phyloP scores from a whole-genome alignment of 2,329 filamentous ascomycete genomes.

The Aspergillus sp. region DNA sequence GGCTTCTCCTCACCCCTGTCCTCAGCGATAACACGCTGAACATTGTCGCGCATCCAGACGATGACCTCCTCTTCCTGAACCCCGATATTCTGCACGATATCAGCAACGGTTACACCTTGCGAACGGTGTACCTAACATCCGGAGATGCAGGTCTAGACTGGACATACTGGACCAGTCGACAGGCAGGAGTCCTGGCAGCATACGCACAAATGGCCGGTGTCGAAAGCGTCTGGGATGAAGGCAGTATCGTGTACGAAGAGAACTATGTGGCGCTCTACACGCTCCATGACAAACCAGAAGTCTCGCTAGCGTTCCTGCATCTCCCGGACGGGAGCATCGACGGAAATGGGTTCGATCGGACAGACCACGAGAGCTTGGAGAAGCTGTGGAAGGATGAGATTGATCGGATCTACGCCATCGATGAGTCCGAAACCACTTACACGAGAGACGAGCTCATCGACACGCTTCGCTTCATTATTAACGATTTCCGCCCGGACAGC shows the following conservation, averaged over 20 bases:
- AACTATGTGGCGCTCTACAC: slow-evolving; percentile 8
- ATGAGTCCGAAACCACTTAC: slow-evolving; percentile 4
- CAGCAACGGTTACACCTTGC: background rate
- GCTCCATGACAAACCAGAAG: background rate
- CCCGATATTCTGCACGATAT: slow-evolving; percentile 11
- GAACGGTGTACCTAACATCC: slow-evolving; percentile 12
- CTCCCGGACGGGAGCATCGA: slow-evolving; percentile 11
- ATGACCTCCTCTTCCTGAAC: slow-evolving; percentile 14
- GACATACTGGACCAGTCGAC: slow-evolving; percentile 7
- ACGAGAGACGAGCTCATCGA: slow-evolving; percentile 1
- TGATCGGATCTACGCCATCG: background rate
- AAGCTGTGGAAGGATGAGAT: slow-evolving; percentile 10
- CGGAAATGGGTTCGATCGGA: slow-evolving; percentile 8
- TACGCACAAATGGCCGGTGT: slow-evolving; percentile 12
- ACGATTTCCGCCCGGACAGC: background rate
- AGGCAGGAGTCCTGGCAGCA: background rate
- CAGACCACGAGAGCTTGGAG: slow-evolving; percentile 8
- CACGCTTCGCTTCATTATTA: background rate
- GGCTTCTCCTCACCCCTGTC: background rate
- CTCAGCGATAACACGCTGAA: slow-evolving; percentile 10
- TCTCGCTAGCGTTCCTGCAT: slow-evolving; percentile 12
- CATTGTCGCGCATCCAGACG: slow-evolving; percentile 15
- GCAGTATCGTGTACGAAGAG: background rate
- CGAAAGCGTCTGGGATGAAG: slow-evolving; percentile 4
- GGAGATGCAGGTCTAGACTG: slow-evolving; percentile 10